Conservation (phyloP, 2,329 filamentous ascomycete genomes). For the Davidsoniella eucalypti region DNA sequence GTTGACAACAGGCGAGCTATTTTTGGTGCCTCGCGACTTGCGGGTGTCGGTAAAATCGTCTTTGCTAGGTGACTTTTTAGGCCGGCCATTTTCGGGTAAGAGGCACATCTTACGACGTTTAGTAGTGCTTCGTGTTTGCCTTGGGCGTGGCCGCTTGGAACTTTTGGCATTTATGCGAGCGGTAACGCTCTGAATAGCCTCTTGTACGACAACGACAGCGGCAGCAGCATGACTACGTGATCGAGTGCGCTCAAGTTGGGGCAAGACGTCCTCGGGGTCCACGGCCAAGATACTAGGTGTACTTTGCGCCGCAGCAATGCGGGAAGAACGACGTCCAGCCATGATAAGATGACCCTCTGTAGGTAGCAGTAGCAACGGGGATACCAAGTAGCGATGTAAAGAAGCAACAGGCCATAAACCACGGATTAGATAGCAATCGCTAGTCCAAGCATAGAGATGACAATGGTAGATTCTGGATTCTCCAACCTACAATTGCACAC, state of each 20-base stretch:
- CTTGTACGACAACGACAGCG: background rate
- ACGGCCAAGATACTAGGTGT: background rate
- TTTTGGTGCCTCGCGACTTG: background rate
- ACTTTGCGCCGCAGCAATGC: constrained; percentile 3
- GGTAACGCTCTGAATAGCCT: background rate
- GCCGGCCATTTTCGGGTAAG: background rate
- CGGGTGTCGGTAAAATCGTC: background rate
- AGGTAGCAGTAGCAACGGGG: no score
- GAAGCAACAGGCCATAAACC: no score
- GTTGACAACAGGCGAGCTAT: background rate
- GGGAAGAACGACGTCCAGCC: background rate
- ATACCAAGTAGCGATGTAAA: no score
- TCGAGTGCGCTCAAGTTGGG: constrained; percentile 8
- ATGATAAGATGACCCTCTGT: background rate
- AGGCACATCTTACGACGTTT: background rate
- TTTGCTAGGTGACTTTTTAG: background rate
- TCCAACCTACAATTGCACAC: no score
- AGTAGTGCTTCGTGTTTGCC: background rate
- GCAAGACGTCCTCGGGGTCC: constrained; percentile 5
- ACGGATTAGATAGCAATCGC: no score
- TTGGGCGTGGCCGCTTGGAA: background rate
- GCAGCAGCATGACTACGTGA: constrained; percentile 9
- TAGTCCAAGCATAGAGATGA: no score
- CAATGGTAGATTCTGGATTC: no score
- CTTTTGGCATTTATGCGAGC: background rate